Evolutionary conservation across 768 basidiomycete genomes (phyloP).

Genomic region (Rhodocollybia butyracea): DNA sequence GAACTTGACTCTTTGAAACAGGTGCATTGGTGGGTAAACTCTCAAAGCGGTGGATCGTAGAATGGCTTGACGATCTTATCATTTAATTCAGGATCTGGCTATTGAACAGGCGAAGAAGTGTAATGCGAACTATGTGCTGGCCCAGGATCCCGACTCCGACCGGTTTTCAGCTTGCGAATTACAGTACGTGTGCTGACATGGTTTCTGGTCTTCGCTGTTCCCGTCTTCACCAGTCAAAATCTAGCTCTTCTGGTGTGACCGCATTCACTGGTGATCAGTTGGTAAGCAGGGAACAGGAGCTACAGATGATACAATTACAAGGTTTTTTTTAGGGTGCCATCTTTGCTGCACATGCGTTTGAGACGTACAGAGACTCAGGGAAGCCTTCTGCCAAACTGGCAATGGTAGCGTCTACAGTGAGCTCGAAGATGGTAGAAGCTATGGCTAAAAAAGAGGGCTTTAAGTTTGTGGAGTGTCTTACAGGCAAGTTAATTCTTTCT

Average conservation of each 20-base stretch:
- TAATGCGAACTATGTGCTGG: constrained; percentile 64
- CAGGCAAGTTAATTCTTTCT: constrained; percentile 42
- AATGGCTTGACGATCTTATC: not conserved
- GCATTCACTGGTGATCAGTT: constrained; percentile 85
- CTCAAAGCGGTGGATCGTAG: not conserved
- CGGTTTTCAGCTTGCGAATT: constrained; percentile 77
- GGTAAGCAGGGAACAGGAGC: no score
- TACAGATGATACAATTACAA: no score
- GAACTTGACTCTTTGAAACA: constrained; percentile 16
- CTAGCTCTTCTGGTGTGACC: constrained; percentile 56
- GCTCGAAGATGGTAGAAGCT: constrained; percentile 82
- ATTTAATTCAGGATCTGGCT: constrained; percentile 60
- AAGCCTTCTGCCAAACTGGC: constrained; percentile 58
- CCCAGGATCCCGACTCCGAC: constrained; percentile 90
- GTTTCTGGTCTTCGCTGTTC: constrained; percentile 6
- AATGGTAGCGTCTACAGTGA: constrained; percentile 88
- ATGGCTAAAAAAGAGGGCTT: constrained; percentile 79
- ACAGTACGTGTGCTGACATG: constrained; percentile 42
- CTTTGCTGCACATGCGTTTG: constrained; percentile 42
- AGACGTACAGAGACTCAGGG: constrained; percentile 38
- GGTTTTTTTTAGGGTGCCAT: no score
- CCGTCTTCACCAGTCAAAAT: not conserved
- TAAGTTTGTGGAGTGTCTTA: constrained; percentile 81
- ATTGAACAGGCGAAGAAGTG: constrained; percentile 54
- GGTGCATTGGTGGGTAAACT: constrained; percentile 43